Base-by-base conservation (phyloP, 768 basidiomycete species). In the Phaffia australis region DNA sequence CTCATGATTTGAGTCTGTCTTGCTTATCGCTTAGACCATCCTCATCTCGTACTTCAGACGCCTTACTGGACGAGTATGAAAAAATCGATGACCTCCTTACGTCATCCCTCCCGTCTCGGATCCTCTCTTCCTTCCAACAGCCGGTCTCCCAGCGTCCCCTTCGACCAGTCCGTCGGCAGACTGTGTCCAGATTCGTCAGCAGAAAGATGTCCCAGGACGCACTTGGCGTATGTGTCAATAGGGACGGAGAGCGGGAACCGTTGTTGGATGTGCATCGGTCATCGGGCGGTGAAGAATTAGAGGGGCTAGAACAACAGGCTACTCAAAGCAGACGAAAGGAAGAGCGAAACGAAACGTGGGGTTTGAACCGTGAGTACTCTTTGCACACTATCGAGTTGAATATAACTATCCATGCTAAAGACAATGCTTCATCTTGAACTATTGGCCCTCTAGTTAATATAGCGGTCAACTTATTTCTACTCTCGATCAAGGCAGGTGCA, bases 381-480 rank as follows among this genome's bases (percentile, higher is more conserved):
- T 42, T 42, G 6, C 35, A 42, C 4, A 42, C 4, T 42, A 11
- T 42, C 11, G 35, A 5, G 6, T 42, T 42, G 6, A 42, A 42
- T 4, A 42, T 42, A 11, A 11, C 35, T 23, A 19, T 21, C 30
- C 35, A 30, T 48, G 57, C 15, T n/a, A 8, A 50, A 48, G 27
- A 9, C 56, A 65, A 21, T 25, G n/a, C 21, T 3, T 65, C 15
- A 57, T 49, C 32, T 47, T 57, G 5, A 65, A 58, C 15, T 25
- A 46, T 56, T 29, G 18, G 52, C 30, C 23, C 30, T 3, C 48
- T 35, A 66, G 65, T 67, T 29, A 67, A 67, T 32, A 60, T 67
- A 52, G 23, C 46, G 48, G 60, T 67, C 46, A 67, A 67, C 55
- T 18, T 67, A 27, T 14, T 56, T 1, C 60, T 67, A 14, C 46